Percentiles rank a stretch among this genome's conserved stretches.
These are phyloP conservation scores for Pistacia integerrima DNA, from an alignment of 345 rosid genomes.

Conservation along the genomic window DNA sequence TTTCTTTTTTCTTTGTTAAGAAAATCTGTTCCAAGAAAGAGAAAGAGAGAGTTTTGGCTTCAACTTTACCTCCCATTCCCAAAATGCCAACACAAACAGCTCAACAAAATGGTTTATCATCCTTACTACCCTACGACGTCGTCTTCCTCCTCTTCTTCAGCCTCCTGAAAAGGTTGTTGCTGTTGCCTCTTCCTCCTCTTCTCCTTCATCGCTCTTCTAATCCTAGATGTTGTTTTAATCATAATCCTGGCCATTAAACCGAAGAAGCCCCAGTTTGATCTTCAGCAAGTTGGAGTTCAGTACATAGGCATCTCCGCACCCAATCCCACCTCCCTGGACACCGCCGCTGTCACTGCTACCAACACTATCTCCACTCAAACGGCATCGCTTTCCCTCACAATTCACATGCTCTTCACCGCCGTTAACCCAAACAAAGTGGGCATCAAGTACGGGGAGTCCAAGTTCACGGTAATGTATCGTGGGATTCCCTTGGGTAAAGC, in stretches of 20 bases:
- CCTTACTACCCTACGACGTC: slow-evolving; percentile 30
- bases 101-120: slow-evolving; percentile 31
- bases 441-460: slow-evolving; percentile 93
- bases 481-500: slow-evolving; percentile 93
- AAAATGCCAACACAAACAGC: slow-evolving; percentile 15
- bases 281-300: slow-evolving; percentile 91
- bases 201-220: slow-evolving; percentile 75
- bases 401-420: slow-evolving; percentile 80
- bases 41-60: neutral
- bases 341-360: slow-evolving; percentile 34
- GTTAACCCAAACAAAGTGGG: slow-evolving; percentile 95
- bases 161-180: slow-evolving; percentile 94
- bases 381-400: slow-evolving; percentile 73
- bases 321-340: slow-evolving; percentile 40
- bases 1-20: no score
- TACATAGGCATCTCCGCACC: slow-evolving; percentile 77
- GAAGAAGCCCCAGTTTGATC: slow-evolving; percentile 97
- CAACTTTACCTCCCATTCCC: no score
- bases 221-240: slow-evolving; percentile 69
- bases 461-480: slow-evolving; percentile 90
- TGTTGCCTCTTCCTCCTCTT: slow-evolving; percentile 93
- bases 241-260: slow-evolving; percentile 91
- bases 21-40: neutral
- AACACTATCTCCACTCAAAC: slow-evolving; percentile 27
- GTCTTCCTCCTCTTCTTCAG: slow-evolving; percentile 63